Evolutionary conservation across 2,329 filamentous ascomycete genomes (phyloP).

Genomic region (Fusarium temperatum): DNA sequence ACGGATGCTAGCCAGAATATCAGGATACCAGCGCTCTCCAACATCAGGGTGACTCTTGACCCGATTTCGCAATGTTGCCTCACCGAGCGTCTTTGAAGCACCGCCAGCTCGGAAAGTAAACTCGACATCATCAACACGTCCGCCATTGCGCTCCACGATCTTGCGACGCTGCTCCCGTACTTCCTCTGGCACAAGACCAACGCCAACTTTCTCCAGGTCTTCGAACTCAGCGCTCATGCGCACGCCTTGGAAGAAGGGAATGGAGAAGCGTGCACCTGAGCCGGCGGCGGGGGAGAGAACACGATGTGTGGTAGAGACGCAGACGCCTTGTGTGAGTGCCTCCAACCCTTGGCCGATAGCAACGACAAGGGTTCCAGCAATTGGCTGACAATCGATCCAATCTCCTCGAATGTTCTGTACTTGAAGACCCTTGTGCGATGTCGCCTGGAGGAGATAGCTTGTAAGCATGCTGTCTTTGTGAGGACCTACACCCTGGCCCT

Average conservation of each 20-base stretch:
- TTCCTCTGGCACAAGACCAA: slow-evolving; percentile 66
- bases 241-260: slow-evolving; percentile 91
- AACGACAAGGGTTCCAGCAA: slow-evolving; percentile 81
- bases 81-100: slow-evolving; percentile 74
- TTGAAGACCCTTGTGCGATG: slow-evolving; percentile 78
- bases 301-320: slow-evolving; percentile 82
- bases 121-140: slow-evolving; percentile 78
- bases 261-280: slow-evolving; percentile 76
- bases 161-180: slow-evolving; percentile 69
- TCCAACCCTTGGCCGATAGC: slow-evolving; percentile 89
- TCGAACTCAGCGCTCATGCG: slow-evolving; percentile 82
- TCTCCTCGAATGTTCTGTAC: slow-evolving; percentile 80
- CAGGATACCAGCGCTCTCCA: slow-evolving; percentile 81
- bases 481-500: slow-evolving; percentile 74
- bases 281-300: slow-evolving; percentile 79
- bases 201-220: slow-evolving; percentile 71
- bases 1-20: slow-evolving; percentile 65
- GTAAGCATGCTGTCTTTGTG: slow-evolving; percentile 89
- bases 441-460: slow-evolving; percentile 83
- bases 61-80: slow-evolving; percentile 85
- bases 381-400: slow-evolving; percentile 85
- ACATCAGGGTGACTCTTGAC: slow-evolving; percentile 90
- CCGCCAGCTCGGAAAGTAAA: slow-evolving; percentile 82
- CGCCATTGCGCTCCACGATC: slow-evolving; percentile 65
- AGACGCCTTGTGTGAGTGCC: slow-evolving; percentile 84